Base-by-base conservation (phyloP, 1,284 basidiomycete species). In the Sparassis latifolia region DNA sequence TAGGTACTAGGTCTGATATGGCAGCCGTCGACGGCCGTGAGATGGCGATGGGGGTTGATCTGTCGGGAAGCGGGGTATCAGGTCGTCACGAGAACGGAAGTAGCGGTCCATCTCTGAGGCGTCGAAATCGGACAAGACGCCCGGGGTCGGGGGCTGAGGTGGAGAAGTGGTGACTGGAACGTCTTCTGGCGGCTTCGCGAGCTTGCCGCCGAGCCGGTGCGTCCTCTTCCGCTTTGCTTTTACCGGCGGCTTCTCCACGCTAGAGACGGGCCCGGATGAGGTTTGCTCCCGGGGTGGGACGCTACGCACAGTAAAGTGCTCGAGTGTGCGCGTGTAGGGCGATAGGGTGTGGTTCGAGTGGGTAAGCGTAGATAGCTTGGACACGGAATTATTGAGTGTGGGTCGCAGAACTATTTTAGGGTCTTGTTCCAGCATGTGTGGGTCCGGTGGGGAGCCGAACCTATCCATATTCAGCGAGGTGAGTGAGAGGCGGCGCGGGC, bases 281-380 rank as follows among this genome's bases (percentile, higher is more conserved):
- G 62, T 62, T 10, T 68, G 58, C 33, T 66, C 70, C 52, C 78
- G 74, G 45, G 77, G 87, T 2, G 89, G 92, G 38, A 87, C 87
- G 54, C 86, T 90, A 29, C 92, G 79, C 2, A 95, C 91, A 3
- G 92, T 91, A 64, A 94, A 94, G 69, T 96, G 92, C 55, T 89
- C 84, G 42, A 92, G 75, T 4, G 85, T 85, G 45, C 91, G 80
- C 7, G 93, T 95, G 66, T 93, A 96, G 0, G 93, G 93, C 1
- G 88, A 92, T 2, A 97, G 72, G 0, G 93, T 97, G 62, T 95
- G 92, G 58, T 95, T 91, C 2, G 90, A 92, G 56, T 86, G 79
- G 28, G 82, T 86, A 49, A 97, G 79, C 2, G 89, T 89, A 20
- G 89, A 86, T 20, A 97, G 74, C 55, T 94, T 89, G 45, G 86